Percentiles rank a stretch among this genome's conserved stretches.
These are phyloP conservation scores for Candida sonorensis DNA, from an alignment of 805 yeast species.

Conservation along the genomic window DNA sequence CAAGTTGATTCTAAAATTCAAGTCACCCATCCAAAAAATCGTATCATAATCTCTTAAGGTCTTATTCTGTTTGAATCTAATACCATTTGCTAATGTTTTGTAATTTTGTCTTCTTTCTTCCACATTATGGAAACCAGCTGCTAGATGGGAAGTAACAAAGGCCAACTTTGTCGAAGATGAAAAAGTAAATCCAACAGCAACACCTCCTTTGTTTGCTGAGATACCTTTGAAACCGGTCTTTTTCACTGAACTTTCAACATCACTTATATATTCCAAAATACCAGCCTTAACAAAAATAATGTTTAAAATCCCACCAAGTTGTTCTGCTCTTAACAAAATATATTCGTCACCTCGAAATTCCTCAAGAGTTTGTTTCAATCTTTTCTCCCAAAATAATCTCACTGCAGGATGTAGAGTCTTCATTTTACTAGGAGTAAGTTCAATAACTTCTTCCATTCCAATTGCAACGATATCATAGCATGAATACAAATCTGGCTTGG, in stretches of 20 bases:
- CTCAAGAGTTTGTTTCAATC: constrained; percentile 43
- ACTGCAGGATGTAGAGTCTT: constrained; percentile 65
- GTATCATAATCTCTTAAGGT: constrained; percentile 72
- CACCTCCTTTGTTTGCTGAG: constrained; percentile 58
- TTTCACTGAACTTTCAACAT: constrained; percentile 65
- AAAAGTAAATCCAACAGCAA: constrained; percentile 47
- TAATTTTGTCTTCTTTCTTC: constrained; percentile 85
- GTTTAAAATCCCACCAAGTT: constrained; percentile 77
- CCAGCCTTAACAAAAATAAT: constrained; percentile 58
- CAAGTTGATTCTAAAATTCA: constrained; percentile 75
- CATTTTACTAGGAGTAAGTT: constrained; percentile 77
- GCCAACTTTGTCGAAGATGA: constrained; percentile 60
- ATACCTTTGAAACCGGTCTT: constrained; percentile 95
- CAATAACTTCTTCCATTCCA: constrained; percentile 88
- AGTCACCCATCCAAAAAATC: constrained; percentile 88
- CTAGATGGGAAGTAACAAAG: constrained; percentile 80
- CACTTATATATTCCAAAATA: constrained; percentile 44
- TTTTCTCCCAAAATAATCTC: constrained; percentile 58
- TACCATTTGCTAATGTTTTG: constrained; percentile 65
- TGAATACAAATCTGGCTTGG: constrained; percentile 28
- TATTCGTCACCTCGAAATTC: constrained; percentile 29
- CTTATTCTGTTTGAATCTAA: constrained; percentile 53
- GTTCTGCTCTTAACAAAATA: constrained; percentile 60
- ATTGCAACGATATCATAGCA: constrained; percentile 68
- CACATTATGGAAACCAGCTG: constrained; percentile 81